phyloP scores from a whole-genome alignment of 2,329 filamentous ascomycete species.

The Rutstroemia sydowiana region DNA sequence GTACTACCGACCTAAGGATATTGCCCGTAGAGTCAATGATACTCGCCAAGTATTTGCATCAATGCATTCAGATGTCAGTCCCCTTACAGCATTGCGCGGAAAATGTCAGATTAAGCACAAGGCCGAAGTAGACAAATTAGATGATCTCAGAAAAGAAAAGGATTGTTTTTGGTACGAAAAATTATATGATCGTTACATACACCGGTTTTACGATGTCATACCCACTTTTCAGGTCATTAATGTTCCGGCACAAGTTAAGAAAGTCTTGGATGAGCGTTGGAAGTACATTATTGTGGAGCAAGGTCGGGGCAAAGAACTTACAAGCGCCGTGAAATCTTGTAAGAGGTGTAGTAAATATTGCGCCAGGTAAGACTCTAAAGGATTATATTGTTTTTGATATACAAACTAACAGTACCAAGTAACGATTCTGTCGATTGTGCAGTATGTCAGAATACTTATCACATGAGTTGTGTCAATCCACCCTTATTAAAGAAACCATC shows the following conservation, averaged over 20 bases:
- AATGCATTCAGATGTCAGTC: slow-evolving; percentile 97
- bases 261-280: slow-evolving; percentile 92
- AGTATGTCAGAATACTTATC: slow-evolving; percentile 89
- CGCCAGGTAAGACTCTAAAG: slow-evolving; percentile 60
- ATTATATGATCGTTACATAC: slow-evolving; percentile 95
- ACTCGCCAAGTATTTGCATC: slow-evolving; percentile 88
- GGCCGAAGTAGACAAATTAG: slow-evolving; percentile 74
- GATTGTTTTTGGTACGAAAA: slow-evolving; percentile 97
- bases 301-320: slow-evolving; percentile 88
- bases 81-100: slow-evolving; percentile 83
- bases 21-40: slow-evolving; percentile 85
- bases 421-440: slow-evolving; percentile 96
- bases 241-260: slow-evolving; percentile 90
- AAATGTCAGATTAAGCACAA: slow-evolving; percentile 89
- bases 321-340: slow-evolving; percentile 91
- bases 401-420: slow-evolving; percentile 37
- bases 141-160: slow-evolving; percentile 74
- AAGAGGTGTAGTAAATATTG: slow-evolving; percentile 89
- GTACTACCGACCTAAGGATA: slow-evolving; percentile 96
- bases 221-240: slow-evolving; percentile 91
- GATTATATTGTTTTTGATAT: not conserved
- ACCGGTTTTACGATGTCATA: slow-evolving; percentile 95
- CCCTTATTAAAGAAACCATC: slow-evolving; percentile 92
- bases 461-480: slow-evolving; percentile 96
- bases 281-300: slow-evolving; percentile 93